Base-by-base conservation (phyloP, 139 green algal species). In the Picochlorum sp. region DNA sequence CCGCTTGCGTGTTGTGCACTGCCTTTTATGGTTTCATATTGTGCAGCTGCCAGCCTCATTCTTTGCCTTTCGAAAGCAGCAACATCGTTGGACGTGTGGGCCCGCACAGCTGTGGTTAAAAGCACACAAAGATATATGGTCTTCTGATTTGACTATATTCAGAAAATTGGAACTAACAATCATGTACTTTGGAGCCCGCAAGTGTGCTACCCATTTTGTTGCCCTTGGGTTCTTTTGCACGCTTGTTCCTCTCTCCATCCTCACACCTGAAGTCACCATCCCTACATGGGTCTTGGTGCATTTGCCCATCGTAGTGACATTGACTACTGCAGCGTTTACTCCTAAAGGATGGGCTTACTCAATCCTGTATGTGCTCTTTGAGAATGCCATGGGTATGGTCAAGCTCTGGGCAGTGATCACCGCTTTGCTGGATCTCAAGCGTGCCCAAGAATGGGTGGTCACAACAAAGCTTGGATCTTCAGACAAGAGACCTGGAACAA, bases 1-100 rank as follows among this genome's bases (percentile, higher is more conserved):
- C 10, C 32, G 49, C 62, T 20, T 16, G 11, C 26, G 3, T 59
- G 14, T 30, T 68, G 45, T 18, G 24, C 13, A 28, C 10, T 60
- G 20, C 9, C n/a, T 21, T 52, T 3, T 54, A 13, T 54, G 16
- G 4, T 54, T 18, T 54, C 1, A 41, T 11, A 11, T 9, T 41
- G 47, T 54, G 47, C 47, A 54, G 82, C 84, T 98, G 45, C 92
- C 93, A 18, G 84, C 80, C 66, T 88, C 78, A 56, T 92, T 96
- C 68, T 88, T 85, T 30, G 88, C 91, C 3, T 98, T 95, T 82
- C 84, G 89, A 74, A 98, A 95, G 74, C 93, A 98, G 87, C 93
- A 98, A 82, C 93, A 97, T 81, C 81, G 93, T 64, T 98, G 86
- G 85, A 90, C 79, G 11, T 89, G 82, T 58, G 89, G 88, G 11